Evolutionary conservation across 1,284 basidiomycete genomes (phyloP), one percentile per base, ranked within the genome.

Genomic region (Pholiota adiposa): DNA sequence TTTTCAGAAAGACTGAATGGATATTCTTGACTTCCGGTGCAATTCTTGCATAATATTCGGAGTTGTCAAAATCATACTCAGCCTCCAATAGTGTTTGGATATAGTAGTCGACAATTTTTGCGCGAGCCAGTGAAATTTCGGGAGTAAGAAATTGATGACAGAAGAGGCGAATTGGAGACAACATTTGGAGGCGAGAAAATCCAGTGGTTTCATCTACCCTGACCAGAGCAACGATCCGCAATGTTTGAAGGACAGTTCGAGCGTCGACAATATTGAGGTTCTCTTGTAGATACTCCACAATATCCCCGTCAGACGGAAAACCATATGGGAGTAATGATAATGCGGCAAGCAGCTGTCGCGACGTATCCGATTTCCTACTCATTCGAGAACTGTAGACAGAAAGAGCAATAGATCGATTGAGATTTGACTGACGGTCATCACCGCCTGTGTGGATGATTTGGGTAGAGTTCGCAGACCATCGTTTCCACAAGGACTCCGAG

Each of bases 281-380:
- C 12, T 41, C n/a, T 19, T 44, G 12, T 21, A 54, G 21, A 46
- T 3, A 3, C 16, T 1, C 9, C 33, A 36, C n/a, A 44, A n/a
- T 7, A 16, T 6, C 8, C 7, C 11, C 6, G 29, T 23, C n/a
- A 21, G 14, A 23, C 5, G 52, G 41, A 34, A 54, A 54, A 1
- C 52, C 52, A 21, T 54, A 40, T 1, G 52, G 52, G 9, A 54
- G 52, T 14, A 54, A 27, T 9, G 52, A 54, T 4, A 54, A 38
- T 7, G 40, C n/a, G 2, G 27, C 52, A 12, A 43, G 18, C 2
- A 54, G 21, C 16, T 12, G 8, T 3, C 4, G 8, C 14, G 29
- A 11, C 14, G 25, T 12, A 29, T 33, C 41, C 14, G 6, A 9
- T 7, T 46, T 36, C n/a, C n/a, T 33, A 19, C 18, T 18, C 53